Evolutionary conservation across 176 grass and related monocot species (phyloP), one percentile per base, ranked within the genome.

Genomic region (Eragrostis curvula): DNA sequence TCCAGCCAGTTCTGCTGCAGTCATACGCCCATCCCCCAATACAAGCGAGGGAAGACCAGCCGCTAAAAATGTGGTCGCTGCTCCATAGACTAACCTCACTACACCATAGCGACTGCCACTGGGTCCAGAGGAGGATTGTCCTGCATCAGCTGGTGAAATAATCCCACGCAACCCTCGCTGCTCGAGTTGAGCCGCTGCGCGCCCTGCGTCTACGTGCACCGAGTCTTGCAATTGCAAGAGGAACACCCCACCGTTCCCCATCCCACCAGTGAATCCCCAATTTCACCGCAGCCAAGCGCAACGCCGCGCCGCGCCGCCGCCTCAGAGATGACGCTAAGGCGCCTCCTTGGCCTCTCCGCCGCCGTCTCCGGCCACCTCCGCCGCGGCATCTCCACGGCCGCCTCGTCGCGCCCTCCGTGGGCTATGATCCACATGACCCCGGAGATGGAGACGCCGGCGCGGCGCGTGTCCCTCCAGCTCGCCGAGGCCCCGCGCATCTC

Each of bases 361-460:
- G 81, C 70, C 46, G 21, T 3, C 43, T 6, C 58, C 45, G 62
- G 25, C 61, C 39, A 7, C 56, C 62, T 56, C 61, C 8, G 47
- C 70, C 70, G 70, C 21, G 17, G 59, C 46, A 3, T 83, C 81
- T 83, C 46, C 32, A 52, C 81, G 30, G 29, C 81, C 30, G 30
- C 70, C 58, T 24, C 68, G 27, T 17, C 68, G 27, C 45, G 16
- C 6, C 70, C 45, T 23, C 21, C 45, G 70, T 83, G 81, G 81
- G 70, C 81, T 8, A 74, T 74, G 81, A 5, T 83, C 29, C 9
- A 24, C 45, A 0, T 0, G 5, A 16, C 7, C 14, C 1, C 10
- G 21, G 14, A 8, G 70, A 1, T 27, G 44, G 28, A 49, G 20
- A 50, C 16, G 16, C 12, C 2, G 12, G 29, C 44, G 30, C 58